A percentile compares a stretch with the other conserved stretches of the same genome.
Conservation (phyloP, 768 basidiomycete genomes). For the Suillus subluteus region DNA sequence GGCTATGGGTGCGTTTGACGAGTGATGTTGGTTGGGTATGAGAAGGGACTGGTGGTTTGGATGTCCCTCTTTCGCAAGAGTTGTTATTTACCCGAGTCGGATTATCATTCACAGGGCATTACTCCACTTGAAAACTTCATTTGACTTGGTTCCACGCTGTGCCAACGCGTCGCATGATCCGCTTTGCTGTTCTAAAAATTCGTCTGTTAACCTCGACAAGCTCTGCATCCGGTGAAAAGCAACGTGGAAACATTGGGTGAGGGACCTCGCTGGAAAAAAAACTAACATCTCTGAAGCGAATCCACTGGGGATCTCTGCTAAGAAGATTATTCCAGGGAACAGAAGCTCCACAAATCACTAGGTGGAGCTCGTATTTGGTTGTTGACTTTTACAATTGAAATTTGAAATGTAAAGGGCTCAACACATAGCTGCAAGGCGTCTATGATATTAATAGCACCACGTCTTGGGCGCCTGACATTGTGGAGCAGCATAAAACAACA, state of each 20-base stretch:
- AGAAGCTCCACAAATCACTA: background rate
- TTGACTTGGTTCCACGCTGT: background rate
- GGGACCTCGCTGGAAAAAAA: background rate
- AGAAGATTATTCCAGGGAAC: background rate
- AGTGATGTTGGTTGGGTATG: slow-evolving; percentile 9
- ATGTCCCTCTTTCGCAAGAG: background rate
- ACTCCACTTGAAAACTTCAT: background rate
- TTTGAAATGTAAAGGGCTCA: background rate
- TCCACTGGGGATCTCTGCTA: background rate
- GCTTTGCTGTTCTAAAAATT: background rate
- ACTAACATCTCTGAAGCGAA: background rate
- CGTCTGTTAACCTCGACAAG: background rate
- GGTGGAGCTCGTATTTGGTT: too few relatives aligned
- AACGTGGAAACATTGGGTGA: background rate
- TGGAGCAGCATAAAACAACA: too few relatives aligned
- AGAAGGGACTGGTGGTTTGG: background rate
- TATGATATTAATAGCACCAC: too few relatives aligned
- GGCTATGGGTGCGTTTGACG: slow-evolving; percentile 48
- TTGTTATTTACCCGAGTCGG: background rate
- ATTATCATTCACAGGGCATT: background rate
- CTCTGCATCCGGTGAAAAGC: background rate
- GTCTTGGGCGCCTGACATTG: too few relatives aligned
- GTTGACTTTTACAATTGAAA: background rate
- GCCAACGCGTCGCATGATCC: background rate
- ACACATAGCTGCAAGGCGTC: too few relatives aligned